These are phyloP conservation scores for Salvia sclarea DNA, from an alignment of 305 asterid genomes.

Conservation along the genomic window DNA sequence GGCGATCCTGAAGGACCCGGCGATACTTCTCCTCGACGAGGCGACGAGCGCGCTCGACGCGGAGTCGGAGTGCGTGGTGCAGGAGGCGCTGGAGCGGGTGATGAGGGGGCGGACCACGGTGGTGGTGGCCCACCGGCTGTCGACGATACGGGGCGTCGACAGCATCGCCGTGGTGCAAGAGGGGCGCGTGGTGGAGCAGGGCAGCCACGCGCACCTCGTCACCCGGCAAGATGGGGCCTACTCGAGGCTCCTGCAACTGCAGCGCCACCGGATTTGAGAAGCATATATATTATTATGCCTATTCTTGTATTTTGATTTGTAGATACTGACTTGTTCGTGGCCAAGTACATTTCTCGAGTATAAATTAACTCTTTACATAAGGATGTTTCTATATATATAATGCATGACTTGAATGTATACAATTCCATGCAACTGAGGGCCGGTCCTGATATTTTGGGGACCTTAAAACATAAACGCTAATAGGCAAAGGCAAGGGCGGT, in stretches of 20 bases:
- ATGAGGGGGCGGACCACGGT: slow-evolving; percentile 92
- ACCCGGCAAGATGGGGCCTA: slow-evolving; percentile 76
- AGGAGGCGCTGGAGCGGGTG: slow-evolving; percentile 86
- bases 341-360: too few species aligned
- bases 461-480: too few species aligned
- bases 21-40: slow-evolving; percentile 82
- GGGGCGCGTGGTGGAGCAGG: slow-evolving; percentile 84
- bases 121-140: slow-evolving; percentile 82
- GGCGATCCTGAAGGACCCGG: slow-evolving; percentile 79
- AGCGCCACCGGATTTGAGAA: slow-evolving; percentile 61
- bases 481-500: too few species aligned
- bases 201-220: slow-evolving; percentile 74
- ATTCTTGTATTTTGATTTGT: too few species aligned
- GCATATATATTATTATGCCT: too few species aligned
- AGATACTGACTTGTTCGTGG: too few species aligned
- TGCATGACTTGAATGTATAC: too few species aligned
- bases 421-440: too few species aligned
- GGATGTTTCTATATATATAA: too few species aligned
- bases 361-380: too few species aligned
- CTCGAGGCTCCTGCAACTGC: slow-evolving; percentile 78
- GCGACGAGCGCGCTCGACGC: slow-evolving; percentile 97
- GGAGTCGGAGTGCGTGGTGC: slow-evolving; percentile 83
- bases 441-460: too few species aligned
- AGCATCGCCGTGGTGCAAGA: slow-evolving; percentile 83
- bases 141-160: slow-evolving; percentile 83